These are phyloP conservation scores for Cyclotella distinguenda DNA, from an alignment of 108 stramenopile species.

Conservation along the genomic window DNA sequence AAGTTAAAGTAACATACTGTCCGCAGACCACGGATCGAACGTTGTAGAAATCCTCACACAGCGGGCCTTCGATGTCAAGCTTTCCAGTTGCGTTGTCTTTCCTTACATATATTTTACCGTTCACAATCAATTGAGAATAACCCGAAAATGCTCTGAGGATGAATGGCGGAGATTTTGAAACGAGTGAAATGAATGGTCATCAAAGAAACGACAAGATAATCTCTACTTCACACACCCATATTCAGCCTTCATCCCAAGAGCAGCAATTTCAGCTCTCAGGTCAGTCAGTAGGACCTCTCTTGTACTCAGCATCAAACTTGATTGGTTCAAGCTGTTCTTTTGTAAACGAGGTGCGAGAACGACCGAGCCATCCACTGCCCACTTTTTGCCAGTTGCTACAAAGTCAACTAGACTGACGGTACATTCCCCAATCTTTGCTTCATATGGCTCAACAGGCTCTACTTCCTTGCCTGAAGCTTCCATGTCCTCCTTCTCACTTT, in stretches of 20 bases:
- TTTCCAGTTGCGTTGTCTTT: slow-evolving; percentile 73
- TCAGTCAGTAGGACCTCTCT: slow-evolving; percentile 89
- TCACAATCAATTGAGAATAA: slow-evolving; percentile 77
- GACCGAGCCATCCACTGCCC: slow-evolving; percentile 82
- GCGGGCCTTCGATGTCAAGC: slow-evolving; percentile 83
- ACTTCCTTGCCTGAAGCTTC: slow-evolving; percentile 43
- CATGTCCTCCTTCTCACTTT: slow-evolving; percentile 58
- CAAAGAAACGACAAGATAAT: not conserved
- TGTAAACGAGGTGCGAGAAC: slow-evolving; percentile 72
- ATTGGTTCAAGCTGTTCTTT: slow-evolving; percentile 31
- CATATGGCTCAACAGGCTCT: slow-evolving; percentile 61
- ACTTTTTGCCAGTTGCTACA: slow-evolving; percentile 83
- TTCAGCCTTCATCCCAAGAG: slow-evolving; percentile 86
- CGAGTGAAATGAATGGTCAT: too few relatives aligned
- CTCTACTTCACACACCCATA: slow-evolving; percentile 38
- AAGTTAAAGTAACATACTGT: slow-evolving; percentile 57
- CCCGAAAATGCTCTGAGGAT: slow-evolving; percentile 57
- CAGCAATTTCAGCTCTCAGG: slow-evolving; percentile 80
- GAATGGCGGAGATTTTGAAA: not conserved
- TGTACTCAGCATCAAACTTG: slow-evolving; percentile 70
- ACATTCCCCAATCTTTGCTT: slow-evolving; percentile 80
- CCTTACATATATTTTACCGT: slow-evolving; percentile 74
- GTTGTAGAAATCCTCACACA: slow-evolving; percentile 84
- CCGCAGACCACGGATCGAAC: slow-evolving; percentile 73
- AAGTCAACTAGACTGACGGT: slow-evolving; percentile 81